Conservation (phyloP, 192 early-diverging fungal species). For the Rhizophagus clarus region DNA sequence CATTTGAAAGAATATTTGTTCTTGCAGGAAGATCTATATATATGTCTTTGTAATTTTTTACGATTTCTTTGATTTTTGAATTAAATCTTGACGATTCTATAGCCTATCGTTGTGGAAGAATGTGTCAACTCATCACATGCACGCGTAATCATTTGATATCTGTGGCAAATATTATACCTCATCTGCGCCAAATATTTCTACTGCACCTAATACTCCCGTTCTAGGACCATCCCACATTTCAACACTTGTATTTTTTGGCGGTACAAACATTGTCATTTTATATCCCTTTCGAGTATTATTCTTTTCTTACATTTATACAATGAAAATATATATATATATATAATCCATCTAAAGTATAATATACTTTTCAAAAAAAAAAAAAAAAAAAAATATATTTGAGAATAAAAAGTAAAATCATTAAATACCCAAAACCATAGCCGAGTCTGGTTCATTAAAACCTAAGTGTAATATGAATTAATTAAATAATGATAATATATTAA, state of each 20-base stretch:
- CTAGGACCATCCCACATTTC: slow-evolving; percentile 95
- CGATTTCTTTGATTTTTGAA: slow-evolving; percentile 23
- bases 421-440: slow-evolving; percentile 66
- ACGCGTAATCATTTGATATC: not conserved
- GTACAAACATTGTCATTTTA: slow-evolving; percentile 86
- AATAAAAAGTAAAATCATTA: not conserved
- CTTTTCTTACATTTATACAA: slow-evolving; percentile 42
- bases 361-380: not conserved
- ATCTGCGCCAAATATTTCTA: slow-evolving; percentile 80
- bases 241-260: slow-evolving; percentile 68
- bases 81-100: slow-evolving; percentile 32
- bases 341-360: slow-evolving; percentile 11
- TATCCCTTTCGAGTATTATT: slow-evolving; percentile 61
- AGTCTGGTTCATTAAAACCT: slow-evolving; percentile 93
- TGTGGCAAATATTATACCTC: slow-evolving; percentile 50
- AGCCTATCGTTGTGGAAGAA: slow-evolving; percentile 13
- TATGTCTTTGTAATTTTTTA: slow-evolving; percentile 25
- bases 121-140: not conserved
- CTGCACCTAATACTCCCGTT: slow-evolving; percentile 78
- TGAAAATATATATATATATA: not conserved
- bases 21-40: slow-evolving; percentile 29
- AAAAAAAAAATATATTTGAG: not conserved
- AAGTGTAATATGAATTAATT: slow-evolving; percentile 17
- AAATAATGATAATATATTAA: not conserved
- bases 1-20: slow-evolving; percentile 30